Conservation (phyloP, 768 basidiomycete genomes). For the Suillus plorans region DNA sequence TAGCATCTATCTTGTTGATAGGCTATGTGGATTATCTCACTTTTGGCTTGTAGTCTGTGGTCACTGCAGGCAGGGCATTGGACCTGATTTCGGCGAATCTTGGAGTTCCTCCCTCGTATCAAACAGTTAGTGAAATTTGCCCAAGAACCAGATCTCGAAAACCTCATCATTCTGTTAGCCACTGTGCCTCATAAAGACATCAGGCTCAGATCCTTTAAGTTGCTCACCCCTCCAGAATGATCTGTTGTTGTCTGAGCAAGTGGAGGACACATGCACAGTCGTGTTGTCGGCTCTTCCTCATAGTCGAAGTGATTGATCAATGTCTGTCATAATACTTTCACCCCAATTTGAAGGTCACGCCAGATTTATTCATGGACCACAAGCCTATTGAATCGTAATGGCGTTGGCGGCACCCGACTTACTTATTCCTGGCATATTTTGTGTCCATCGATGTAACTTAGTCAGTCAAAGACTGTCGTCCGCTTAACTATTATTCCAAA, state of each 20-base stretch:
- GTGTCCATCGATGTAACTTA: neutral
- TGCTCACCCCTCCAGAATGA: slow-evolving; percentile 45
- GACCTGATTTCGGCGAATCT: slow-evolving; percentile 46
- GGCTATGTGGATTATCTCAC: slow-evolving; percentile 4
- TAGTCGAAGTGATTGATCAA: neutral
- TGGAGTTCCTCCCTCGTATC: slow-evolving; percentile 12
- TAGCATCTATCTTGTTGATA: slow-evolving; percentile 27
- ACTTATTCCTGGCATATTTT: neutral
- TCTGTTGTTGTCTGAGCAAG: slow-evolving; percentile 44
- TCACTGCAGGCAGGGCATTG: slow-evolving; percentile 61
- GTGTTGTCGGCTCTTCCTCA: slow-evolving; percentile 8
- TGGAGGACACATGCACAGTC: slow-evolving; percentile 50
- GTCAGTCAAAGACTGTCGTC: no score
- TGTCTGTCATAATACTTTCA: neutral
- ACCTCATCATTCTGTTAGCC: slow-evolving; percentile 39
- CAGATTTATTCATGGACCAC: neutral
- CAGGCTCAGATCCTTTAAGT: slow-evolving; percentile 23
- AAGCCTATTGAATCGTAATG: neutral
- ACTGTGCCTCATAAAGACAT: slow-evolving; percentile 36
- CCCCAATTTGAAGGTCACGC: neutral
- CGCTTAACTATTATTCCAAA: no score
- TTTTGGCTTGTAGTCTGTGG: slow-evolving; percentile 40
- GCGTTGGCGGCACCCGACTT: no score
- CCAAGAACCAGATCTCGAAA: slow-evolving; percentile 15
- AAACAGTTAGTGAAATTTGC: slow-evolving; percentile 13